A percentile compares a stretch with the other conserved stretches of the same genome.
These are phyloP conservation scores for Panicum miliaceum DNA, from an alignment of 176 grass and related monocot genomes.

Conservation along the genomic window DNA sequence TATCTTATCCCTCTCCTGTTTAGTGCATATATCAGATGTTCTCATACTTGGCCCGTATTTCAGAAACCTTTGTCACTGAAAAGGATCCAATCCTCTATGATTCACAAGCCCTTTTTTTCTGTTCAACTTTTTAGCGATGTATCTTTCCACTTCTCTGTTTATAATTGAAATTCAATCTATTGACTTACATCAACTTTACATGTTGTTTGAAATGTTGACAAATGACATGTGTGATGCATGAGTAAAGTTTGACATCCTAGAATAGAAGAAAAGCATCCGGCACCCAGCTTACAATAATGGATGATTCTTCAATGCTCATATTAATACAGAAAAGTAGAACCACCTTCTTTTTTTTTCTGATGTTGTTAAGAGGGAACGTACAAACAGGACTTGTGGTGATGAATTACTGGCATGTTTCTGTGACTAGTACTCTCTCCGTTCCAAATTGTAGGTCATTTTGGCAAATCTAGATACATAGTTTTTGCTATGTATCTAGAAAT, in stretches of 20 bases:
- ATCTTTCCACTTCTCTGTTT: background rate
- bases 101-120: background rate
- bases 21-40: background rate
- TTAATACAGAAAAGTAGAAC: background rate
- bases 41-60: background rate
- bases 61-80: background rate
- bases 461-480: no score
- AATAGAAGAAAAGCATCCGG: background rate
- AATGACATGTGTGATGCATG: background rate
- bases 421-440: background rate
- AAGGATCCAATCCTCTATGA: conserved; percentile 2
- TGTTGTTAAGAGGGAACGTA: background rate
- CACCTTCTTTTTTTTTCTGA: background rate
- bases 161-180: conserved; percentile 6
- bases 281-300: background rate
- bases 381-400: background rate
- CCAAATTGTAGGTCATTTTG: no score
- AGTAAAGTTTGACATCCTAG: background rate
- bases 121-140: background rate
- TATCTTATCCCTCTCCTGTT: conserved; percentile 7
- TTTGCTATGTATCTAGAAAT: no score
- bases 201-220: conserved; percentile 8
- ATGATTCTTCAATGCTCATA: background rate
- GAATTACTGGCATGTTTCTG: background rate
- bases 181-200: background rate